A percentile compares a stretch with the other conserved stretches of the same genome.
phyloP scores from a whole-genome alignment of 345 rosid genomes.

The Eutrema yunnanense region DNA sequence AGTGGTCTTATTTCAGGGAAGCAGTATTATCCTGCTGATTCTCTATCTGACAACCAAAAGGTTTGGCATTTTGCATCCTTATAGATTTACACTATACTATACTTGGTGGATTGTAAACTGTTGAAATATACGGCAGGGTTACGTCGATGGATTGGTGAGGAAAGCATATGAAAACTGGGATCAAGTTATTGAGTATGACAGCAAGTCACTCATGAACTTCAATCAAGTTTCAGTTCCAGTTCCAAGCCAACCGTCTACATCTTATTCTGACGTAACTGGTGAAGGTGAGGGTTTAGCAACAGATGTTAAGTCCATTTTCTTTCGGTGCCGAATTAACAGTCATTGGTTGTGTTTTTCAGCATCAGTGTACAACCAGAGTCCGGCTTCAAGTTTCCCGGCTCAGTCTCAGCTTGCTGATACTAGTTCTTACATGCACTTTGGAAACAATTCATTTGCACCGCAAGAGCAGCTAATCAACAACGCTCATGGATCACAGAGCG shows the following conservation, averaged over 20 bases:
- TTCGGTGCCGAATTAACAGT: not conserved
- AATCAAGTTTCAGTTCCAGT: constrained; percentile 47
- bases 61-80: constrained; percentile 29
- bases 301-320: not conserved
- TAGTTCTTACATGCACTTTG: constrained; percentile 40
- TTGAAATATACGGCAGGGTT: constrained; percentile 37
- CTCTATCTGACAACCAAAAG: constrained; percentile 87
- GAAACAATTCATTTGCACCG: constrained; percentile 40
- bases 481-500: constrained; percentile 14
- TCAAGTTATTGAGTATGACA: constrained; percentile 83
- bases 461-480: constrained; percentile 40
- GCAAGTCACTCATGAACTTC: constrained; percentile 57
- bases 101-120: not conserved
- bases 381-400: constrained; percentile 38
- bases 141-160: constrained; percentile 80
- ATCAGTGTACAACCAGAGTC: constrained; percentile 48
- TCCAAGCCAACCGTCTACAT: constrained; percentile 48
- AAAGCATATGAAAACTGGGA: constrained; percentile 98
- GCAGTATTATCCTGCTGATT: constrained; percentile 56
- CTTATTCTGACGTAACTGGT: constrained; percentile 44
- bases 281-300: constrained; percentile 38
- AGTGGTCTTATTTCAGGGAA: constrained; percentile 73
- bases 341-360: constrained; percentile 2
- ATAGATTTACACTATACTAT: not conserved
- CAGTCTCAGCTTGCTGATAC: constrained; percentile 47